phyloP scores from a whole-genome alignment of 2,329 filamentous ascomycete genomes.

The Aspergillus sp. region DNA sequence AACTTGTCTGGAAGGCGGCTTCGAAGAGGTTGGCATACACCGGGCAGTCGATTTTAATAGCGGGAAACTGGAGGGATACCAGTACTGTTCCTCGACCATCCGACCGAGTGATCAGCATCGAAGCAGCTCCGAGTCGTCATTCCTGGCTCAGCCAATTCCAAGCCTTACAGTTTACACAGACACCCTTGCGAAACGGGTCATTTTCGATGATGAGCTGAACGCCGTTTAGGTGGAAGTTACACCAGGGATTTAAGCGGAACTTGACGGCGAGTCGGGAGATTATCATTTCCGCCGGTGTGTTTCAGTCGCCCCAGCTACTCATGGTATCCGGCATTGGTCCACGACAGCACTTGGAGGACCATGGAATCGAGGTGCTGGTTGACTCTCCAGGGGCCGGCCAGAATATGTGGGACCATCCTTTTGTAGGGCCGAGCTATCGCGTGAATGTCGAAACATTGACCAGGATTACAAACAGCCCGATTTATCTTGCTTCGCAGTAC shows the following conservation, averaged over 20 bases:
- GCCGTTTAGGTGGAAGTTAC: conserved; percentile 48
- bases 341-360: conserved; percentile 25
- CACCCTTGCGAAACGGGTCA: conserved; percentile 51
- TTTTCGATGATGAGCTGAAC: conserved; percentile 45
- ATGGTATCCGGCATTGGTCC: conserved; percentile 58
- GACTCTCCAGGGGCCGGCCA: conserved; percentile 42
- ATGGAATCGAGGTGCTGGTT: conserved; percentile 33
- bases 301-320: conserved; percentile 51
- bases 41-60: conserved; percentile 45
- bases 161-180: conserved; percentile 47
- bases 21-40: conserved; percentile 49
- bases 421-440: conserved; percentile 34
- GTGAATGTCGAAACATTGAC: conserved; percentile 33
- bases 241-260: conserved; percentile 49
- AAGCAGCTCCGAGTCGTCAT: conserved; percentile 41
- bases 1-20: conserved; percentile 44
- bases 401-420: conserved; percentile 43
- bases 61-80: conserved; percentile 47
- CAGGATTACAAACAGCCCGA: conserved; percentile 20
- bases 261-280: conserved; percentile 45
- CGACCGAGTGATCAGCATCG: conserved; percentile 29
- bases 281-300: conserved; percentile 56
- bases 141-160: conserved; percentile 30
- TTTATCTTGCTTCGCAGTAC: conserved; percentile 22
- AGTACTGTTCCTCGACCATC: conserved; percentile 44